Base-by-base conservation (phyloP, 2,329 filamentous ascomycete genomes). In the Scortechinia acanthostroma region DNA sequence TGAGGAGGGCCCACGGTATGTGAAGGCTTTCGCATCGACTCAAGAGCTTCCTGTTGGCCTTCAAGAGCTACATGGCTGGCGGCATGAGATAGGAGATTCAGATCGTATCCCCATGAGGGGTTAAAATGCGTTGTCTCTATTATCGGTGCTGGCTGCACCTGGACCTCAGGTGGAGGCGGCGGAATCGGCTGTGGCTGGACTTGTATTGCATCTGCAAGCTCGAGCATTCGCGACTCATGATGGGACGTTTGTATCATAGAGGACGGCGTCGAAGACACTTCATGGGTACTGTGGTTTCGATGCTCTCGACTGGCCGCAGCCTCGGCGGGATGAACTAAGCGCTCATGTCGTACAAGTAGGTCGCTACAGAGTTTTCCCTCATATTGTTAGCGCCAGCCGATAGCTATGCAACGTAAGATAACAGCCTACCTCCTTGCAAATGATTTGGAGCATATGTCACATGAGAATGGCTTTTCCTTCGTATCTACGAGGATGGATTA, bases 401-500 rank as follows among this genome's bases (percentile, higher is more conserved):
- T n/a, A n/a, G n/a, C n/a, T n/a, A n/a, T n/a, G n/a, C n/a, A n/a
- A n/a, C 45, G 25, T 30, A 28, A 4, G 42, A 22, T 15, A 45
- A 16, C 6, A 35, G 42, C 48, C 54, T 58, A 67, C 64, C 64
- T 70, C 49, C 68, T 62, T 6, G 67, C 68, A 53, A 71, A 71
- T 16, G 65, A 68, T 52, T 70, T 71, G 49, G 62, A 62, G 52
- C 68, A 71, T 43, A 70, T 67, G 42, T 70, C 67, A 57, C 68
- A 71, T 47, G 67, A 65, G 49, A 71, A 71, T 10, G 68, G 68
- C 47, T 71, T 71, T 52, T 71, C 68, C 52, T 71, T 71, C 19
- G 68, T 71, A 54, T 71, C 64, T 68, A 52, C 49, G 53, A 44
- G 48, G 42, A 22, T 22, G 28, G 45, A 23, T 21, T 21, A 48